Evolutionary conservation across 371 early-diverging fungal species (phyloP).

Genomic region (Lichtheimia ornata): DNA sequence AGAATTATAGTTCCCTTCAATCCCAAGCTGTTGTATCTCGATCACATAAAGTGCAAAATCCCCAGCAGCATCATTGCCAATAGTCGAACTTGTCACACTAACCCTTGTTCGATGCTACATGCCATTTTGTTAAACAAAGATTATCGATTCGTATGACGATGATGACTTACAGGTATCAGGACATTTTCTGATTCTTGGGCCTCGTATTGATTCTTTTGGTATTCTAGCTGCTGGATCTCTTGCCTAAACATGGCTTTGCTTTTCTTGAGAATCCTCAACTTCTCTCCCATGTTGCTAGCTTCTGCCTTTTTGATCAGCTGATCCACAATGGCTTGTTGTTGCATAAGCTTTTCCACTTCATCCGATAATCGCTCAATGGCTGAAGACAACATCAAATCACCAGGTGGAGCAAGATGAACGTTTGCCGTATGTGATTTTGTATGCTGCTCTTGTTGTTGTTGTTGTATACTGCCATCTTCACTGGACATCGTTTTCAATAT

Average conservation of each 20-base stretch:
- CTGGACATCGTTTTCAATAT: neutral
- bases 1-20: constrained; percentile 52
- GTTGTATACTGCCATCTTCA: too few relatives aligned
- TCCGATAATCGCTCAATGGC: constrained; percentile 55
- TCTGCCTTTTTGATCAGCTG: constrained; percentile 65
- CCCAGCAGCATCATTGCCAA: constrained; percentile 55
- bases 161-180: constrained; percentile 59
- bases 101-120: constrained; percentile 60
- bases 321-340: constrained; percentile 70
- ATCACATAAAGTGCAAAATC: constrained; percentile 78
- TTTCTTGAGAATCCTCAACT: constrained; percentile 61
- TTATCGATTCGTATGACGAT: neutral
- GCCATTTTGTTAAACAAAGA: neutral
- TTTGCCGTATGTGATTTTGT: constrained; percentile 18
- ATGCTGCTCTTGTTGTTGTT: too few relatives aligned
- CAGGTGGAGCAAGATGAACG: constrained; percentile 67
- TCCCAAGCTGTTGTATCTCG: constrained; percentile 70
- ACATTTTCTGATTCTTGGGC: constrained; percentile 67
- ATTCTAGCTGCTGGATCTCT: constrained; percentile 60
- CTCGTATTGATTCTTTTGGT: constrained; percentile 72
- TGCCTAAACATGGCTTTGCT: constrained; percentile 58
- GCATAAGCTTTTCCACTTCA: constrained; percentile 57
- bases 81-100: constrained; percentile 60
- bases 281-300: constrained; percentile 23
- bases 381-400: constrained; percentile 64